Percentiles rank a stretch among this genome's conserved stretches.
Evolutionary conservation across 805 yeast species (phyloP).

Genomic region (Jamesozyma spencerorum): DNA sequence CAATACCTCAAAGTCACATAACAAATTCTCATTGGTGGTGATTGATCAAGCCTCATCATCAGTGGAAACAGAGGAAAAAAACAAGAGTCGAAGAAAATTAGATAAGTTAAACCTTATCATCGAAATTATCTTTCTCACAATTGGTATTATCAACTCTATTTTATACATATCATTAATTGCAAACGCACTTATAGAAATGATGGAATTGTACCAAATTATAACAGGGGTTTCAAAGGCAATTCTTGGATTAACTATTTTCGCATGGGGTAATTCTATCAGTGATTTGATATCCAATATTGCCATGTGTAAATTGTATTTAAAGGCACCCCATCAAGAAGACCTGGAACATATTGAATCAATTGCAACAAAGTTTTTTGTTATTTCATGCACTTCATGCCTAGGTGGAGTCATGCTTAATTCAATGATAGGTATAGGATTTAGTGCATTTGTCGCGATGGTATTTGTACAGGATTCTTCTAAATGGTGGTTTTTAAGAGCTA

Average conservation of each 20-base stretch:
- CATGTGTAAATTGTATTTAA: conserved; percentile 49
- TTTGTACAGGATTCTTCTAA: conserved; percentile 12
- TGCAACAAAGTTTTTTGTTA: conserved; percentile 62
- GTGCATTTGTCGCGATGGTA: conserved; percentile 44
- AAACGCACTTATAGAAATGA: conserved; percentile 28
- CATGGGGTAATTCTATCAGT: conserved; percentile 89
- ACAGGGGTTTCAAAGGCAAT: conserved; percentile 62
- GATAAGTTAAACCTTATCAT: conserved; percentile 14
- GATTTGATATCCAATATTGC: conserved; percentile 82
- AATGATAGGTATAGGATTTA: conserved; percentile 72
- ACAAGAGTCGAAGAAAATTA: conserved; percentile 11
- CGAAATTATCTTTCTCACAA: conserved; percentile 9
- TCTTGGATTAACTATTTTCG: conserved; percentile 84
- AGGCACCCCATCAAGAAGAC: conserved; percentile 16
- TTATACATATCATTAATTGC: conserved; percentile 29
- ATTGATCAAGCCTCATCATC: conserved; percentile 5
- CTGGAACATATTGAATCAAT: conserved; percentile 10
- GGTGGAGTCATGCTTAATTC: conserved; percentile 84
- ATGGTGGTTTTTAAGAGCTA: conserved; percentile 17
- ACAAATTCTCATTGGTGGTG: conserved; percentile 18
- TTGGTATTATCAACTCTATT: conserved; percentile 28
- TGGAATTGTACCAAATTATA: conserved; percentile 26
- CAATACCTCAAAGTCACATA: conserved; percentile 10
- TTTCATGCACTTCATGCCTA: conserved; percentile 89
- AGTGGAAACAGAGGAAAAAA: conserved; percentile 6